Conservation (phyloP, 2,329 filamentous ascomycete species). For the Penicillium sp. region DNA sequence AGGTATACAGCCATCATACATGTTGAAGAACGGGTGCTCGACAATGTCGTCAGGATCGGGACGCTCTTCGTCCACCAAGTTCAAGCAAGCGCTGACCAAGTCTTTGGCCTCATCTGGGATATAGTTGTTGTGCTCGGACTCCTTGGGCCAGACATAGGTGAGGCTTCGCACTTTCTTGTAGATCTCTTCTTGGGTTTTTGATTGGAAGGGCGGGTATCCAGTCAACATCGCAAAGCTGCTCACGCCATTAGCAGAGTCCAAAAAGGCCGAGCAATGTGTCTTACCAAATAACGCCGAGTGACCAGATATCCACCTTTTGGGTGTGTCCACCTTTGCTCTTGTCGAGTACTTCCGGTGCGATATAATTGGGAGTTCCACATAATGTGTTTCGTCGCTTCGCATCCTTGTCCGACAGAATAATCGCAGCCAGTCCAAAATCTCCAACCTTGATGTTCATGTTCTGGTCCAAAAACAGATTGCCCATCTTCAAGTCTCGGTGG, state of each 20-base stretch:
- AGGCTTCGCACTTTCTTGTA: constrained; percentile 48
- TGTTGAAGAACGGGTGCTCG: constrained; percentile 49
- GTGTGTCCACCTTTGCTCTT: constrained; percentile 93
- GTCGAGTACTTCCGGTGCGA: constrained; percentile 91
- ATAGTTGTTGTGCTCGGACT: constrained; percentile 41
- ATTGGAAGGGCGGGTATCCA: constrained; percentile 94
- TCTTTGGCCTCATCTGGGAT: constrained; percentile 49
- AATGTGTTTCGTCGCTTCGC: constrained; percentile 80
- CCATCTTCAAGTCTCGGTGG: constrained; percentile 95
- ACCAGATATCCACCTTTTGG: constrained; percentile 98
- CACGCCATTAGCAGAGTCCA: constrained; percentile 15
- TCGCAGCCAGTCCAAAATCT: constrained; percentile 89
- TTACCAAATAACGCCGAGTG: constrained; percentile 91
- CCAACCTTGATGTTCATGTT: constrained; percentile 98
- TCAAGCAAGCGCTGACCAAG: constrained; percentile 46
- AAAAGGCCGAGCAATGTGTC: neutral
- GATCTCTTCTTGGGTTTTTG: constrained; percentile 54
- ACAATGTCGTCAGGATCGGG: constrained; percentile 50
- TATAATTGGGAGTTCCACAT: constrained; percentile 97
- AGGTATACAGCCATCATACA: constrained; percentile 48
- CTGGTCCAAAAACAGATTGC: constrained; percentile 90
- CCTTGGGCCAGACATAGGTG: constrained; percentile 49
- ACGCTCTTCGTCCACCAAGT: constrained; percentile 46
- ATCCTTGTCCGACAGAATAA: constrained; percentile 89
- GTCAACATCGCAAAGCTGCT: constrained; percentile 88